Conservation (phyloP, 2,329 filamentous ascomycete species). For the Paraphaeosphaeria minitans region DNA sequence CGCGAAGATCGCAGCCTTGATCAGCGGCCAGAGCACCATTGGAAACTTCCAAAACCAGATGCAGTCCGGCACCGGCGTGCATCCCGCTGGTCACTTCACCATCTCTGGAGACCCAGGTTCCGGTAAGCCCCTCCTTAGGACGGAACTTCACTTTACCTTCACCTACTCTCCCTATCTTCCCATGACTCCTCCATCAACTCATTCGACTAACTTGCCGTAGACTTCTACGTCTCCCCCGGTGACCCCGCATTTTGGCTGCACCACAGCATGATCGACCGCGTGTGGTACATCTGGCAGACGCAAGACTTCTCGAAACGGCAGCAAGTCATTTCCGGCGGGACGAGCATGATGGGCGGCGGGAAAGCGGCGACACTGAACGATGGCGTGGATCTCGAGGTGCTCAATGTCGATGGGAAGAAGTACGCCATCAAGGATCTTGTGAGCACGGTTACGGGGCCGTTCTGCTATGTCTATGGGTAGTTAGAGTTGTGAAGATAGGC, state of each 20-base stretch:
- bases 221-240: conserved; percentile 54
- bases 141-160: not conserved
- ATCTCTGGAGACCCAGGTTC: conserved; percentile 53
- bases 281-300: conserved; percentile 58
- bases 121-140: conserved; percentile 23
- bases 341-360: conserved; percentile 46
- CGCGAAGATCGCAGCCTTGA: conserved; percentile 35
- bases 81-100: conserved; percentile 54
- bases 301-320: conserved; percentile 48
- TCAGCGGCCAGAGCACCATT: conserved; percentile 34
- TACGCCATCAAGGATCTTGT: conserved; percentile 51
- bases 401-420: conserved; percentile 39
- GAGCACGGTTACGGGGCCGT: conserved; percentile 53
- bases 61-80: conserved; percentile 47
- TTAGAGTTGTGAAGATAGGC: no score
- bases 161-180: conserved; percentile 1
- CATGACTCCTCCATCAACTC: not conserved
- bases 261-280: conserved; percentile 53
- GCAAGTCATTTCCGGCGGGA: conserved; percentile 51
- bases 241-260: conserved; percentile 41
- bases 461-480: conserved; percentile 54
- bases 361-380: conserved; percentile 32
- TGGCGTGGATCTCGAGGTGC: conserved; percentile 47
- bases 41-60: conserved; percentile 47
- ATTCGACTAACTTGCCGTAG: not conserved